Evolutionary conservation across 257 asterid genomes (phyloP).

Genomic region (Nicotiana knightiana): DNA sequence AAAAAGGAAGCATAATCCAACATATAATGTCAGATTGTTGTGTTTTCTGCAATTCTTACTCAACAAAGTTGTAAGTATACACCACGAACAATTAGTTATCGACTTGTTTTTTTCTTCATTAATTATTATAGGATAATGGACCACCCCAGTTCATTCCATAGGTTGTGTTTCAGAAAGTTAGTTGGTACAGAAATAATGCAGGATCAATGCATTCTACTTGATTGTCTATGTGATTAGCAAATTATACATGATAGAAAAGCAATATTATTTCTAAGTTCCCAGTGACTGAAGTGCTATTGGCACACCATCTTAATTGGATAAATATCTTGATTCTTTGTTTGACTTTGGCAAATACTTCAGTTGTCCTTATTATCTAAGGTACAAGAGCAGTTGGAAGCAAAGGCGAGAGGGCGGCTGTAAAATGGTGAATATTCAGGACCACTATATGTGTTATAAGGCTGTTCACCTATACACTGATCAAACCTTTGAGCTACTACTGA

Average conservation of each 20-base stretch:
- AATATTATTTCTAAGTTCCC: neutral
- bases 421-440: neutral
- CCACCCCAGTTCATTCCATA: constrained; percentile 21
- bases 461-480: neutral
- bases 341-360: neutral
- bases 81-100: neutral
- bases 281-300: neutral
- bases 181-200: neutral
- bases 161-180: constrained; percentile 11
- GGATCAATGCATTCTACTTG: neutral
- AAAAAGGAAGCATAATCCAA: constrained; percentile 65
- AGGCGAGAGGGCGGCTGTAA: neutral
- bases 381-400: neutral
- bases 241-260: neutral
- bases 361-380: neutral
- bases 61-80: constrained; percentile 8
- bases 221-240: constrained; percentile 4
- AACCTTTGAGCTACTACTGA: neutral
- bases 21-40: constrained; percentile 42
- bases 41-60: constrained; percentile 34
- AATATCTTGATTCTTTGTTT: neutral
- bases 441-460: neutral
- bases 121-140: constrained; percentile 14
- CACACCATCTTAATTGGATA: neutral
- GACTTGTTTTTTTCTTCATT: neutral